A percentile compares a stretch with the other conserved stretches of the same genome.
Evolutionary conservation across 2,329 filamentous ascomycete species (phyloP).

Genomic region (Epicoccum nigrum): DNA sequence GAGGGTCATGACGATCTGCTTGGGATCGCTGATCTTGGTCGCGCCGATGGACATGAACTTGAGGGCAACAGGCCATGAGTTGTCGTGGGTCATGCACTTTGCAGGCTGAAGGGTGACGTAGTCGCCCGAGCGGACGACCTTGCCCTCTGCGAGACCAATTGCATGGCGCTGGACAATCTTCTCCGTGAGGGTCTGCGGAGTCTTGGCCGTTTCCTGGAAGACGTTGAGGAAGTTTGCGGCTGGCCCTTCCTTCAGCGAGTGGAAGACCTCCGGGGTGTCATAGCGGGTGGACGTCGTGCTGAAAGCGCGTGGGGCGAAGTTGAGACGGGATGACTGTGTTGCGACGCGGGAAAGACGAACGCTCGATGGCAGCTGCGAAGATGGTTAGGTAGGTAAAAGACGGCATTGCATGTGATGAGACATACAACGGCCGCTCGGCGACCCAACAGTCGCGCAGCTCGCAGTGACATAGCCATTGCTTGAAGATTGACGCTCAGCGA

Average conservation of each 20-base stretch:
- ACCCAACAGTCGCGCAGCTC: slow-evolving; percentile 42
- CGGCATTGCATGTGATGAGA: not conserved
- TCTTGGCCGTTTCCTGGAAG: slow-evolving; percentile 56
- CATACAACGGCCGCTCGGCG: slow-evolving; percentile 41
- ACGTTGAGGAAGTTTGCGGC: slow-evolving; percentile 74
- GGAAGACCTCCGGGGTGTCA: slow-evolving; percentile 56
- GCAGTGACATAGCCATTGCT: slow-evolving; percentile 48
- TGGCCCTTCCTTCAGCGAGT: slow-evolving; percentile 66
- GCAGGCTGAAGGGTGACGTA: slow-evolving; percentile 78
- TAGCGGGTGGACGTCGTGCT: slow-evolving; percentile 27
- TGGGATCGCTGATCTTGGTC: slow-evolving; percentile 70
- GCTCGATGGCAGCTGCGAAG: slow-evolving; percentile 31
- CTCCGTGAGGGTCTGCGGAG: slow-evolving; percentile 83
- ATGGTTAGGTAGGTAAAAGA: slow-evolving; percentile 21
- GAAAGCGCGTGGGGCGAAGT: slow-evolving; percentile 35
- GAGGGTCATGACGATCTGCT: slow-evolving; percentile 80
- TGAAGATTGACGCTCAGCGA: slow-evolving; percentile 20
- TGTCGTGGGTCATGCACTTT: slow-evolving; percentile 86
- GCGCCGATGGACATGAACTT: slow-evolving; percentile 88
- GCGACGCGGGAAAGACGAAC: slow-evolving; percentile 35
- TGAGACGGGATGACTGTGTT: slow-evolving; percentile 31
- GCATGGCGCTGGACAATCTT: slow-evolving; percentile 89
- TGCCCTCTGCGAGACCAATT: slow-evolving; percentile 75
- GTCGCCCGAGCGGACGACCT: slow-evolving; percentile 78
- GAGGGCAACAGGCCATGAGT: slow-evolving; percentile 74